Base-by-base conservation (phyloP, 441 rosid genomes). In the Erodium trifolium region DNA sequence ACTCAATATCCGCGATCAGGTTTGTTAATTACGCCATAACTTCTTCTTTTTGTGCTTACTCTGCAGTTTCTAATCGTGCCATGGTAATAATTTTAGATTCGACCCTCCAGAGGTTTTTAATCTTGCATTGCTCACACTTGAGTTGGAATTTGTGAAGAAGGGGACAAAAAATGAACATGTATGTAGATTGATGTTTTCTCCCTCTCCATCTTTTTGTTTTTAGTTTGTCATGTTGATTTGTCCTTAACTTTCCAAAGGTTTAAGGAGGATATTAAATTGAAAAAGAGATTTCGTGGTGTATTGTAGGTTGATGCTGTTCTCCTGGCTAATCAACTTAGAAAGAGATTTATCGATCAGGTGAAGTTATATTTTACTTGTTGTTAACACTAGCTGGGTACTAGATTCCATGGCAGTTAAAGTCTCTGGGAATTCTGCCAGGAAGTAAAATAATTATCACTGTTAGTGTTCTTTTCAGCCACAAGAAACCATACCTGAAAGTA, bases 111-210 rank as follows among this genome's bases (percentile, higher is more conserved):
- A 90, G 14, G 65, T 80, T 77, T 92, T 84, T 73, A 82, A 85
- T 67, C 81, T 94, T 35, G 99, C 94, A 7, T 17, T 94, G 82
- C 84, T 94, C 65, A 82, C 83, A 16, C 83, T 87, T 3, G 99
- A 94, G 75, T 74, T 92, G 76, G 98, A 94, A 59, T 94, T 94
- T 77, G 96, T 92, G 35, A 94, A 92, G 79, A 92, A 82, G 73
- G 98, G 97, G 51, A 85, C 92, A 35, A 92, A 82, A 81, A 92
- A 55, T 77, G 97, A 94, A 81, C 88, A 88, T 85, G 99, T 86
- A 67, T 60, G 69, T 67, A 2, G 5, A 60, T 49, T 14, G 27
- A 23, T 23, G 27, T 23, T 23, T 23, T 23, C 27, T 23, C 27
- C 27, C 27, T 23, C 27, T 23, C 27, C 27, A 23, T 23, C 27